Evolutionary conservation across 2,329 filamentous ascomycete species (phyloP).

Genomic region (Colletotrichum sp.): DNA sequence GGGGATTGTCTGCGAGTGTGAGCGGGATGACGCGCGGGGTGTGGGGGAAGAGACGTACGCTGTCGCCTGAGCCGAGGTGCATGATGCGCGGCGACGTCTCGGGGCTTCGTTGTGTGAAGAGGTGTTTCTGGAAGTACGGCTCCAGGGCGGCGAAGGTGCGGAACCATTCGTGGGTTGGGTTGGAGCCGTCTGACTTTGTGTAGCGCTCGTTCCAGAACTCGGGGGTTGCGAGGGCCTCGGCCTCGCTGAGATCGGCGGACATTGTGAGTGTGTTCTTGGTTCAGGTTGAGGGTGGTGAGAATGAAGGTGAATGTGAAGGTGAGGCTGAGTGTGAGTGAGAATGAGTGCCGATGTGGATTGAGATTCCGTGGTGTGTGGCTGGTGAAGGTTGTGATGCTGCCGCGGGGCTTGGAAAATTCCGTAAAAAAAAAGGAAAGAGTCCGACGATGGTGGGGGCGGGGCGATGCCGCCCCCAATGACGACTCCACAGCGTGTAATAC

Average conservation of each 20-base stretch:
- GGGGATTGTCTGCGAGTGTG: conserved; percentile 51
- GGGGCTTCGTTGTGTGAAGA: conserved; percentile 37
- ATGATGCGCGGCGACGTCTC: conserved; percentile 46
- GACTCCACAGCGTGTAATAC: background rate
- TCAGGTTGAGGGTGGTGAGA: background rate
- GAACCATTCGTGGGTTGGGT: conserved; percentile 60
- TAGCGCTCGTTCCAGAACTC: conserved; percentile 60
- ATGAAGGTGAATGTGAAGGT: background rate
- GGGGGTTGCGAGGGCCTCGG: conserved; percentile 36
- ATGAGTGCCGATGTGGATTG: background rate
- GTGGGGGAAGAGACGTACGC: conserved; percentile 37
- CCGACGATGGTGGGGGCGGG: background rate
- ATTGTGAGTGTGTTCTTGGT: background rate
- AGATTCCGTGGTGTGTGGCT: background rate
- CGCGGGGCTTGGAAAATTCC: background rate
- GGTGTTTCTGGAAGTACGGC: conserved; percentile 48
- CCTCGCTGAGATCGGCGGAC: background rate
- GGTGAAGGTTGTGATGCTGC: background rate
- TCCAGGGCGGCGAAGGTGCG: conserved; percentile 51
- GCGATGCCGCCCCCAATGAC: background rate
- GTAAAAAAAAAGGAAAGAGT: background rate
- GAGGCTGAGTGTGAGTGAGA: background rate
- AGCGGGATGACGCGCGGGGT: background rate
- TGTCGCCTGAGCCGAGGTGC: conserved; percentile 63
- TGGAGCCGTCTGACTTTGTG: conserved; percentile 36